phyloP scores from a whole-genome alignment of 2,329 filamentous ascomycete species.

The Penicillium italicum region DNA sequence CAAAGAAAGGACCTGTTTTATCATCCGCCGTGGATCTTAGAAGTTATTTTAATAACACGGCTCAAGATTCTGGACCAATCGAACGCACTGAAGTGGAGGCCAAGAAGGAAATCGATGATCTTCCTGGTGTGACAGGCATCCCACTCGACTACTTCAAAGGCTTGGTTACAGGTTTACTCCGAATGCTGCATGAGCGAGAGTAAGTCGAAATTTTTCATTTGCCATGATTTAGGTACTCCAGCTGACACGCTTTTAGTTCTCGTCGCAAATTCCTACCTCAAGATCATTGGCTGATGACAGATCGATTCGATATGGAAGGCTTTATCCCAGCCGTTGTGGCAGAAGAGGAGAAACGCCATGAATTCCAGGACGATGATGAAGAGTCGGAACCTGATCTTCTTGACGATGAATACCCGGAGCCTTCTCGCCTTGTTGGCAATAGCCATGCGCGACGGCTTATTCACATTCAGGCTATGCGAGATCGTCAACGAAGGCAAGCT shows the following conservation, averaged over 20 bases:
- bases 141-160: slow-evolving; percentile 74
- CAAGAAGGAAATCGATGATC: slow-evolving; percentile 45
- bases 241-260: slow-evolving; percentile 50
- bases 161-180: slow-evolving; percentile 74
- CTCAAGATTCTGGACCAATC: slow-evolving; percentile 21
- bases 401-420: slow-evolving; percentile 34
- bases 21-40: slow-evolving; percentile 43
- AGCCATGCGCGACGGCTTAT: slow-evolving; percentile 61
- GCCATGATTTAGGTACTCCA: not conserved
- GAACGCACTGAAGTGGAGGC: slow-evolving; percentile 33
- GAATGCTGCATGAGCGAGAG: slow-evolving; percentile 89
- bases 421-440: slow-evolving; percentile 51
- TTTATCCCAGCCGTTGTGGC: slow-evolving; percentile 83
- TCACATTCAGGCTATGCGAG: slow-evolving; percentile 59
- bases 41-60: slow-evolving; percentile 43
- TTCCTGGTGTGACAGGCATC: slow-evolving; percentile 65
- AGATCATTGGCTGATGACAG: slow-evolving; percentile 94
- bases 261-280: slow-evolving; percentile 75
- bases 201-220: slow-evolving; percentile 24
- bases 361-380: slow-evolving; percentile 61
- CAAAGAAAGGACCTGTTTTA: slow-evolving; percentile 39
- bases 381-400: slow-evolving; percentile 51
- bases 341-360: slow-evolving; percentile 75
- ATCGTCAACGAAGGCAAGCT: slow-evolving; percentile 63
- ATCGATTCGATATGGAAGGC: slow-evolving; percentile 77